Evolutionary conservation across 305 asterid species (phyloP), one percentile per base, ranked within the genome.

Genomic region (Solanum chacoense): DNA sequence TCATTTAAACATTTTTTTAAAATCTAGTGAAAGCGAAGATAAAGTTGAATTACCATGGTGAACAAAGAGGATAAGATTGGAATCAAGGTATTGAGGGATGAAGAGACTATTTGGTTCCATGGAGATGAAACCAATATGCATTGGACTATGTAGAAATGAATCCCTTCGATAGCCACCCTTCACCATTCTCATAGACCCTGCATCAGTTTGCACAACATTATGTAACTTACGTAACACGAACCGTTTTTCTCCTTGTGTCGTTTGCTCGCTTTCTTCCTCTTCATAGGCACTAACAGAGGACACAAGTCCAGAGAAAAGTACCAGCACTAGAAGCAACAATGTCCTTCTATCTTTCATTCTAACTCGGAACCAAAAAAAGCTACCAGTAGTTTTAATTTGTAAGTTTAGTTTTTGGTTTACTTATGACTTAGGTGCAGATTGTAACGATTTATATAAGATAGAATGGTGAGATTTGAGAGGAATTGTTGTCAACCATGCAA

Each of bases 31-130:
- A 14, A 32, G 26, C 3, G 29, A 75, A 28, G 34, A 71, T 12
- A 16, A 71, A 26, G 35, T 28, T 71, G 77, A 28, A 71, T n/a
- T 63, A 95, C 98, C 98, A 89, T 93, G 86, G 87, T 94, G 93
- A 88, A 96, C n/a, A 92, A 95, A 95, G 93, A 96, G 92, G 63
- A 95, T 90, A 88, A 95, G 92, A 89, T 89, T 91, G 55, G 96
- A 92, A 92, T 96, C 99, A 73, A 96, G 97, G 65, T 96, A 96
- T 90, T 95, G 98, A 89, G 99, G 99, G 73, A 95, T 89, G 95
- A 96, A 95, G 20, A 95, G 92, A 80, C 91, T 91, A 14, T 74
- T 89, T 0, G 99, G 96, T 89, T 95, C 98, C 98, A 96, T 95
- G 0, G 96, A 94, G 29, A 94, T 94, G 93, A 95, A 95, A 0